Base-by-base conservation (phyloP, 2,329 filamentous ascomycete species). In the Xylaria sp. region DNA sequence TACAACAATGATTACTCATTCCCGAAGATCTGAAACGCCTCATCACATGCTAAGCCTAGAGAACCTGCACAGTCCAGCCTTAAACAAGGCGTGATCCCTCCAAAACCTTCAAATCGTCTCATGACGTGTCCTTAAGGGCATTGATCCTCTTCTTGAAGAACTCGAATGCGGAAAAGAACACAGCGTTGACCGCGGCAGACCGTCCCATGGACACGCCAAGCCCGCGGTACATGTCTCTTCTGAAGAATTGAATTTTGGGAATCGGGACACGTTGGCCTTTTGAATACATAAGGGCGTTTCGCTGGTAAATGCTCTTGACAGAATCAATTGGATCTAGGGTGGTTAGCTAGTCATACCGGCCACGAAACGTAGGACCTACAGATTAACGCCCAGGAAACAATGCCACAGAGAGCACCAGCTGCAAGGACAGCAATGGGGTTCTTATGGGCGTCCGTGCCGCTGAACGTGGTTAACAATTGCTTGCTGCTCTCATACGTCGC, bases 161-260 rank as follows among this genome's bases (percentile, higher is more conserved):
- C 80, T 96, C 93, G 77, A 96, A 96, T 44, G 90, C 91, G 49
- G 92, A 94, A 81, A 96, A 96, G 84, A 96, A 96, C 74, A 96
- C 92, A 71, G 92, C 92, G 77, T 96, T 96, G 72, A 96, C 89
- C 59, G 93, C 84, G 74, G 91, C 94, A 13, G 92, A 94, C 63
- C 93, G 89, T 71, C 88, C 86, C 89, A 96, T 94, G 42, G 92
- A 94, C 29, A 96, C 92, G 25, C 90, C 92, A 2, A 96, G 84
- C 33, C 92, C 93, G 73, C 92, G 89, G 79, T 96, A 96, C 88
- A 94, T 94, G 69, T 90, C 87, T 61, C 84, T 84, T 74, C 91
- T 88, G 79, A 93, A 92, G 79, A 93, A 94, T 66, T 91, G 85
- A 66, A 96, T 93, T 78, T 90, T 91, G 10, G 92, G 91, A 25